Base-by-base conservation (phyloP, 2,329 filamentous ascomycete species). In the Fusarium chlamydosporum region DNA sequence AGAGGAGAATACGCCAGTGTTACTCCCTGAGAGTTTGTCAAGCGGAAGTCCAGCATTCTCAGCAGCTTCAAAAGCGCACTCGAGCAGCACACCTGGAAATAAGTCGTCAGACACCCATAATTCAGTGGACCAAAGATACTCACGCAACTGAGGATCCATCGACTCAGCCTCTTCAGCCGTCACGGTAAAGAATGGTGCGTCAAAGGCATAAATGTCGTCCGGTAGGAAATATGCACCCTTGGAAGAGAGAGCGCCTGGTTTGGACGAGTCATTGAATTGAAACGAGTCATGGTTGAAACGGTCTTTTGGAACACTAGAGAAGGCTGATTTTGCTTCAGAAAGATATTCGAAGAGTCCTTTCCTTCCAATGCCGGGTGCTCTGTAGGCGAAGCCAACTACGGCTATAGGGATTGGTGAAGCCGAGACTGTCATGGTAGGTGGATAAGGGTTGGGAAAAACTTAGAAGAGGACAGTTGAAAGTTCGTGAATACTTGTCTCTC, bases 251-350 rank as follows among this genome's bases (percentile, higher is more conserved):
- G 35, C 35, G 23, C 47, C 47, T 12, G 47, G 35, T 7, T 51
- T 51, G 47, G 26, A 26, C 16, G 35, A 40, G 35, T 51, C 47
- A 6, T 38, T 11, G 16, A 18, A 38, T 12, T 51, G 37, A 6
- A 51, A 40, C 23, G 47, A 27, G 13, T 18, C 47, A 27, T 51
- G 26, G 26, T 51, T 18, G 11, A 40, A 51, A 20, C 47, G 47
- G 10, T 51, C 35, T 6, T 38, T 38, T 6, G 47, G 47, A 12
- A 51, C 35, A 15, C 26, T 13, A 3, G 47, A 51, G 23, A 38
- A 51, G 7, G 47, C 47, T 40, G 34, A 51, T 40, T 16, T 51
- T 6, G 47, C 47, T 23, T 51, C 47, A 7, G 13, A 51, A 16
- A 51, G 35, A n/a, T 29, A 51, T 0, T 51, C 34, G 18, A 38